phyloP scores from a whole-genome alignment of 2,329 filamentous ascomycete genomes.

The Exophiala bonariae region DNA sequence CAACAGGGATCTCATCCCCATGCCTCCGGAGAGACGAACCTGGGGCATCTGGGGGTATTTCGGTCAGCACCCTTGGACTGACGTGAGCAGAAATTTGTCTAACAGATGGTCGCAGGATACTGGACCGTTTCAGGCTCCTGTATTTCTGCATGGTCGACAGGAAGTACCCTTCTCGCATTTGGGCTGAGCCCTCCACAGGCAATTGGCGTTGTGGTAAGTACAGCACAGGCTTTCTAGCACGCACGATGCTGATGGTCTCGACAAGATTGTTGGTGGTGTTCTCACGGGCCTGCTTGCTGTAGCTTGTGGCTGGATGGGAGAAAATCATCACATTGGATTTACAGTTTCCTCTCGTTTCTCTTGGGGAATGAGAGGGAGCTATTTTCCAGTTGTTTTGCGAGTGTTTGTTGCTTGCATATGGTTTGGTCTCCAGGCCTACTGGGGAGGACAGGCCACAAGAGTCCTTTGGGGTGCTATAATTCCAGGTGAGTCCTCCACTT shows the following conservation, averaged over 20 bases:
- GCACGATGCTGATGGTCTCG: conserved; percentile 15
- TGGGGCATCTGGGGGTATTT: conserved; percentile 31
- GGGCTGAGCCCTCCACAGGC: conserved; percentile 29
- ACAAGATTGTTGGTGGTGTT: conserved; percentile 22
- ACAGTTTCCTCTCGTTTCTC: conserved; percentile 30
- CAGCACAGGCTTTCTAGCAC: too few species aligned
- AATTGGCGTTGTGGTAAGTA: conserved; percentile 29
- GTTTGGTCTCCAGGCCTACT: conserved; percentile 25
- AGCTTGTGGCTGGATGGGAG: conserved; percentile 31
- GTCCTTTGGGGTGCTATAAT: conserved; percentile 23
- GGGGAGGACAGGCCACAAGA: conserved; percentile 29
- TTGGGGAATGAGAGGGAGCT: conserved; percentile 30
- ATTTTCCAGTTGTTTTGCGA: conserved; percentile 26
- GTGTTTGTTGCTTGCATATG: conserved; percentile 27
- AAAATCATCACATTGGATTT: conserved; percentile 31
- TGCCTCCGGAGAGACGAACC: conserved; percentile 30
- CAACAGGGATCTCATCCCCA: conserved; percentile 33
- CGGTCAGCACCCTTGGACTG: conserved; percentile 17
- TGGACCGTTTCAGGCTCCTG: conserved; percentile 34
- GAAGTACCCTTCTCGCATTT: conserved; percentile 30
- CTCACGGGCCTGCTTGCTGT: conserved; percentile 29
- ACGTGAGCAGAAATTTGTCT: background rate
- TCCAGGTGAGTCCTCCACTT: conserved; percentile 12
- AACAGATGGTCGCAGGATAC: conserved; percentile 26
- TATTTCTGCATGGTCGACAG: conserved; percentile 32